Evolutionary conservation across 2,329 filamentous ascomycete species (phyloP).

Genomic region (Neofusicoccum ribis): DNA sequence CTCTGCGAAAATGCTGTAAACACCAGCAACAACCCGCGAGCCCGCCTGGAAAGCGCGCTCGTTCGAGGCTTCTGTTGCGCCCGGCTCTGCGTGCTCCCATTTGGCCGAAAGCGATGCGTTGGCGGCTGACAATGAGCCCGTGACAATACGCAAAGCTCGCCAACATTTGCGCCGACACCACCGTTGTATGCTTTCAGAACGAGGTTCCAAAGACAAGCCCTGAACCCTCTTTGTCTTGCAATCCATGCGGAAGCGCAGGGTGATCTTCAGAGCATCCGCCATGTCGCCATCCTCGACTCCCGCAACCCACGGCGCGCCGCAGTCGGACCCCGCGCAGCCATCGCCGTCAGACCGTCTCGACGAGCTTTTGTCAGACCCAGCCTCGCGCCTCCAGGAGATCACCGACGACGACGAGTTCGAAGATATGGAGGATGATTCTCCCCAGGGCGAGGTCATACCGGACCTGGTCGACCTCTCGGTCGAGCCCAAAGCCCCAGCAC

Average conservation of each 20-base stretch:
- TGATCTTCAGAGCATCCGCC: conserved; percentile 11
- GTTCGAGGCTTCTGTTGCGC: background rate
- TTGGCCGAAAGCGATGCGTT: conserved; percentile 11
- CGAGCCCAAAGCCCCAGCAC: conserved; percentile 29
- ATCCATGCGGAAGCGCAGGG: conserved; percentile 16
- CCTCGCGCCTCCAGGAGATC: conserved; percentile 37
- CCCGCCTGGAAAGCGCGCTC: background rate
- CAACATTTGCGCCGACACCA: background rate
- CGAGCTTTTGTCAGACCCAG: conserved; percentile 1
- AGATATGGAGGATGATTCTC: conserved; percentile 31
- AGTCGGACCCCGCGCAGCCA: conserved; percentile 25
- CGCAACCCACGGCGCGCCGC: conserved; percentile 7
- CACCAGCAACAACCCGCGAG: background rate
- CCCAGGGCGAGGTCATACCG: conserved; percentile 9
- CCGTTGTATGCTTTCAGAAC: conserved; percentile 14
- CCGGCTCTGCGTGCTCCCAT: background rate
- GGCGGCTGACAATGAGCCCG: conserved; percentile 14
- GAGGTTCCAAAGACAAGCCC: conserved; percentile 5
- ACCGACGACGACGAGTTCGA: conserved; percentile 39
- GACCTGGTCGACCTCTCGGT: conserved; percentile 19
- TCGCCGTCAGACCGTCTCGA: conserved; percentile 19
- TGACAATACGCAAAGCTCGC: conserved; percentile 4
- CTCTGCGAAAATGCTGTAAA: background rate
- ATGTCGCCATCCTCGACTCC: background rate
- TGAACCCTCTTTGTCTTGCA: conserved; percentile 17